Evolutionary conservation across 176 grass and related monocot species (phyloP), one percentile per base, ranked within the genome.

Genomic region (Oryza brachyantha): DNA sequence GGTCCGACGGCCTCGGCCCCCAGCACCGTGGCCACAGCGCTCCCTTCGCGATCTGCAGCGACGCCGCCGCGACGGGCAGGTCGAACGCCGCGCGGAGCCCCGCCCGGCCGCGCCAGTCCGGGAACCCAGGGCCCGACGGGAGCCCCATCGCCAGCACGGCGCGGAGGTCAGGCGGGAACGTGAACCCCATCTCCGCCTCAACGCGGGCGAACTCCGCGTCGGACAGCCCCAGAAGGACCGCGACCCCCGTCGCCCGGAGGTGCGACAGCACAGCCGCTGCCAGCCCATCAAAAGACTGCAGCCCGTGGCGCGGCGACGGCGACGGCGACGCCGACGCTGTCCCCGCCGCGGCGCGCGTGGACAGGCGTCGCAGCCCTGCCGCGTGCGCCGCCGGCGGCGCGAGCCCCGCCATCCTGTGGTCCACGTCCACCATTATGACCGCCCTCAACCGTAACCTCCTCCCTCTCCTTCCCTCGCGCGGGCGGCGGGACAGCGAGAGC

Each of bases 101-200:
- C 1, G 62, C 62, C 8, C 68, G 89, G 48, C 74, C 48, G 29
- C 84, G 87, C 96, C 96, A 98, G 70, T 95, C 92, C 3, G 90
- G 92, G 83, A 98, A 98, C 3, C 95, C 90, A 0, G 87, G 70
- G 0, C 87, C 92, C 0, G 92, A 83, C 0, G 92, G 95, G 0
- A 98, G 71, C 5, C 86, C 90, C 2, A 87, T 85, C 1, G 86
- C 84, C 42, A 98, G 88, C 0, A 98, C 85, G n/a, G 96, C 92
- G 54, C 92, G 88, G 68, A 98, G 92, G 88, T 98, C 96, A 0
- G 96, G 96, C 21, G 92, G 96, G 83, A 98, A 98, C 13, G 83
- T 79, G 87, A 98, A 93, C 0, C 87, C 88, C 28, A 98, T 38
- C 73, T 90, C 87, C 45, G 96, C 92, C 78, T 99, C 96, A 3